phyloP scores from a whole-genome alignment of 192 early-diverging fungal species.

The Backusella sp. region DNA sequence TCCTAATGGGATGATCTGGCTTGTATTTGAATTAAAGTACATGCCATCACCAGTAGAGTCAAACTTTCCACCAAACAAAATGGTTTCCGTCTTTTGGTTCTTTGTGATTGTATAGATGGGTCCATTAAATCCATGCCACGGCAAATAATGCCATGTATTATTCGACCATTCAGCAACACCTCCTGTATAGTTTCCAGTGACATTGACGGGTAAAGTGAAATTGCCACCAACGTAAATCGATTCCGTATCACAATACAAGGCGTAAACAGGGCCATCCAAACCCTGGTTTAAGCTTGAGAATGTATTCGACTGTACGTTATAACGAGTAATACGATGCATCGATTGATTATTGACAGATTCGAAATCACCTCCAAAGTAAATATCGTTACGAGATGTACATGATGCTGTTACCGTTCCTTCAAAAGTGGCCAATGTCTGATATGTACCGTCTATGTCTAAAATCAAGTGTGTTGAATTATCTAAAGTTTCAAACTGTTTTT shows the following conservation, averaged over 20 bases:
- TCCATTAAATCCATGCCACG: constrained; percentile 70
- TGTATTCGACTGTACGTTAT: constrained; percentile 9
- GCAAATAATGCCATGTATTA: constrained; percentile 47
- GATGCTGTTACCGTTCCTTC: constrained; percentile 13
- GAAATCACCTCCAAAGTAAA: constrained; percentile 35
- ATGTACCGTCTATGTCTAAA: constrained; percentile 1
- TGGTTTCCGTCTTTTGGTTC: constrained; percentile 40
- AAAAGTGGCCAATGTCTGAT: neutral
- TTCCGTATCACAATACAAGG: constrained; percentile 31
- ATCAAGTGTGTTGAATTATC: neutral
- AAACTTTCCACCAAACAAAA: constrained; percentile 74
- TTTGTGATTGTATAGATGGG: constrained; percentile 60
- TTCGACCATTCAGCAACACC: constrained; percentile 29
- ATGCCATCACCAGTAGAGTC: constrained; percentile 63
- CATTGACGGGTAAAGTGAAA: constrained; percentile 24
- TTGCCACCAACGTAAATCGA: constrained; percentile 32
- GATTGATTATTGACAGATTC: constrained; percentile 3
- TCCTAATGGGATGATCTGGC: constrained; percentile 48
- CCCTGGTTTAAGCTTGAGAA: constrained; percentile 19
- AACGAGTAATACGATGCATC: constrained; percentile 20
- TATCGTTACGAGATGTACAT: constrained; percentile 11
- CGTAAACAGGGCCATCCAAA: constrained; percentile 30
- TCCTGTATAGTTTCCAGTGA: neutral
- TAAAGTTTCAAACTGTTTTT: constrained; percentile 6
- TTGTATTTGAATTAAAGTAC: constrained; percentile 40